Evolutionary conservation across 1,284 basidiomycete species (phyloP).

Genomic region (Apiotrichum mycotoxinovorans): DNA sequence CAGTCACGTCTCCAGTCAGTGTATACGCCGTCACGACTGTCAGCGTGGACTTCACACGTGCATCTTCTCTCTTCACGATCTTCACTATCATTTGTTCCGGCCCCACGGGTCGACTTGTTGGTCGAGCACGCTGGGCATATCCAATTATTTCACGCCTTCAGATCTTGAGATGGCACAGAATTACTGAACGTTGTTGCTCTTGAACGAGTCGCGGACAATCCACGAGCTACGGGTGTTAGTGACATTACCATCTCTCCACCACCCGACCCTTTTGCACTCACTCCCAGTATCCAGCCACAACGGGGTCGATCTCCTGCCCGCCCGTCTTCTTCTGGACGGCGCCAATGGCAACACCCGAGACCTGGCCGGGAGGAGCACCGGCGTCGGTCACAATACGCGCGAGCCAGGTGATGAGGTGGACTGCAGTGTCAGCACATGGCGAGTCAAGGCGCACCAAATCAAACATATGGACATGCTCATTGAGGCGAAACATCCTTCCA

Average conservation of each 20-base stretch:
- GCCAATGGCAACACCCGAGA: conserved; percentile 27
- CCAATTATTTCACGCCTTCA: no score
- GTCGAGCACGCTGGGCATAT: no score
- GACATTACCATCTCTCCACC: neutral
- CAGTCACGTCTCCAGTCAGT: no score
- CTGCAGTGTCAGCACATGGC: conserved; percentile 13
- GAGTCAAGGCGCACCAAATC: neutral
- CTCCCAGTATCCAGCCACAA: conserved; percentile 45
- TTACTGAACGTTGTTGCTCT: neutral
- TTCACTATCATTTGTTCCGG: no score
- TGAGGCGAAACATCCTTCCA: neutral
- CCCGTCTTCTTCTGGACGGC: conserved; percentile 36
- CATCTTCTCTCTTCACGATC: no score
- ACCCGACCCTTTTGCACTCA: conserved; percentile 21
- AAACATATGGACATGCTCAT: neutral
- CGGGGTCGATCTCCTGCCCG: conserved; percentile 37
- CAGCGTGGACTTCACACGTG: no score
- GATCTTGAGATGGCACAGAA: neutral
- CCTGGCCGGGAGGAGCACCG: conserved; percentile 30
- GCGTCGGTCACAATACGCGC: conserved; percentile 40
- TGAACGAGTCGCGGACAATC: conserved; percentile 2
- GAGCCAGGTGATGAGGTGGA: conserved; percentile 49
- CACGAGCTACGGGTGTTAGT: neutral
- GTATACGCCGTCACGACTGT: no score
- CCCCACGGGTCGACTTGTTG: no score